Evolutionary conservation across 257 asterid genomes (phyloP).

Genomic region (Solanum stenotomum): DNA sequence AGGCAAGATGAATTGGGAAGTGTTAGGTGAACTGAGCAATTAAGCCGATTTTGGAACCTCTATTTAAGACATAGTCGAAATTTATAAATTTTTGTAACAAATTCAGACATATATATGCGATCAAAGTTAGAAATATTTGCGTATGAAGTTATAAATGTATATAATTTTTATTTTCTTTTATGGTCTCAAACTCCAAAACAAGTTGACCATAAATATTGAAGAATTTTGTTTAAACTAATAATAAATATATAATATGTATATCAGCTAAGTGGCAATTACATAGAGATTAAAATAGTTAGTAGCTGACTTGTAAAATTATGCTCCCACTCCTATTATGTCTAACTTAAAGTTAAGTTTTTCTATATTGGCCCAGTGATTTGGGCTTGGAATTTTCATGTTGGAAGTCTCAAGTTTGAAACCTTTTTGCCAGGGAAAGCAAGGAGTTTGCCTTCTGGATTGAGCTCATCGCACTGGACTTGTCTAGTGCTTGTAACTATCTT

Average conservation of each 20-base stretch:
- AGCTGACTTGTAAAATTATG: neutral
- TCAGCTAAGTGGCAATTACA: neutral
- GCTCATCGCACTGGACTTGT: too few relatives aligned
- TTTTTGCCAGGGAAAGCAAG: too few relatives aligned
- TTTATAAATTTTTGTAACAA: neutral
- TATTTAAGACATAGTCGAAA: neutral
- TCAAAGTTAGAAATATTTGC: neutral
- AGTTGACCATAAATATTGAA: too few relatives aligned
- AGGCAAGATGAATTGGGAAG: neutral
- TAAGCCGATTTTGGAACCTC: neutral
- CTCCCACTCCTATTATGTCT: neutral
- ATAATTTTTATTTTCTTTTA: neutral
- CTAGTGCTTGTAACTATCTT: too few relatives aligned
- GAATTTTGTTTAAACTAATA: too few relatives aligned
- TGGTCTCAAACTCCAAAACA: neutral
- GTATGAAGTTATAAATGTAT: neutral
- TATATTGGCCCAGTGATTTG: neutral
- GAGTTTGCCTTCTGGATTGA: too few relatives aligned
- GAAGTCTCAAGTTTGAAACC: too few relatives aligned
- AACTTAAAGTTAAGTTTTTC: neutral
- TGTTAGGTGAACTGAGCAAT: neutral
- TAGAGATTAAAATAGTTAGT: neutral
- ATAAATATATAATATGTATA: neutral
- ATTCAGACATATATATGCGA: too few relatives aligned
- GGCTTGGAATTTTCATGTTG: too few relatives aligned